A percentile compares a stretch with the other conserved stretches of the same genome.
phyloP scores from a whole-genome alignment of 768 basidiomycete species.

The Panaeolus cyanescens region DNA sequence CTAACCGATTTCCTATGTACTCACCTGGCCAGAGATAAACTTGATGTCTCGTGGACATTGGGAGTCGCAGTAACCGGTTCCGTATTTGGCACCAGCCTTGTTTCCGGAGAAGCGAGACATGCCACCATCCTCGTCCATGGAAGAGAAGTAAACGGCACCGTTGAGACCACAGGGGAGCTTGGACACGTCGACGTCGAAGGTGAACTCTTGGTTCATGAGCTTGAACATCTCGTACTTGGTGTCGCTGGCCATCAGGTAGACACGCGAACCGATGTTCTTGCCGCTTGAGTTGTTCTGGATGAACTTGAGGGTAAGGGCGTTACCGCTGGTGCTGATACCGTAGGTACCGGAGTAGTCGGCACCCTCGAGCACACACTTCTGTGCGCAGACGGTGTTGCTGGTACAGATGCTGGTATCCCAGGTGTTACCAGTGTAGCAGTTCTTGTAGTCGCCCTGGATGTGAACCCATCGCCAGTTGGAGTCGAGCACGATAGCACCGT shows the following conservation, averaged over 20 bases:
- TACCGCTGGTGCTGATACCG: constrained; percentile 45
- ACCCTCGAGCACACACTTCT: constrained; percentile 19
- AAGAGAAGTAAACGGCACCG: constrained; percentile 53
- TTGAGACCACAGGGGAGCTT: constrained; percentile 56
- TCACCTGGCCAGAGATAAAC: constrained; percentile 53
- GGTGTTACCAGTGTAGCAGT: constrained; percentile 59
- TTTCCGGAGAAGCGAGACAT: constrained; percentile 42
- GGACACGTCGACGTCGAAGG: constrained; percentile 58
- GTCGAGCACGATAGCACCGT: constrained; percentile 45
- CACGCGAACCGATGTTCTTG: constrained; percentile 38
- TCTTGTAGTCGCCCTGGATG: constrained; percentile 32
- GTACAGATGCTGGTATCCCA: constrained; percentile 56
- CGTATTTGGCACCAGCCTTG: constrained; percentile 50
- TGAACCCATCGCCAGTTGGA: constrained; percentile 58
- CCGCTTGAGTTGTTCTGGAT: constrained; percentile 36
- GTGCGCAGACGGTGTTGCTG: constrained; percentile 45
- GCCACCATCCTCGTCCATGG: constrained; percentile 56
- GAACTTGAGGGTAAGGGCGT: constrained; percentile 44
- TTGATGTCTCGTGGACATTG: constrained; percentile 58
- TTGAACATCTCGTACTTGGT: constrained; percentile 40
- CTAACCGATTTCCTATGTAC: constrained; percentile 6
- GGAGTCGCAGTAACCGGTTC: constrained; percentile 33
- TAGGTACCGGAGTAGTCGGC: constrained; percentile 45
- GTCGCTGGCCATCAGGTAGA: constrained; percentile 47
- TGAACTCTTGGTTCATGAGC: constrained; percentile 53